Evolutionary conservation across 345 rosid species (phyloP), one percentile per base, ranked within the genome.

Genomic region (Murraya paniculata): DNA sequence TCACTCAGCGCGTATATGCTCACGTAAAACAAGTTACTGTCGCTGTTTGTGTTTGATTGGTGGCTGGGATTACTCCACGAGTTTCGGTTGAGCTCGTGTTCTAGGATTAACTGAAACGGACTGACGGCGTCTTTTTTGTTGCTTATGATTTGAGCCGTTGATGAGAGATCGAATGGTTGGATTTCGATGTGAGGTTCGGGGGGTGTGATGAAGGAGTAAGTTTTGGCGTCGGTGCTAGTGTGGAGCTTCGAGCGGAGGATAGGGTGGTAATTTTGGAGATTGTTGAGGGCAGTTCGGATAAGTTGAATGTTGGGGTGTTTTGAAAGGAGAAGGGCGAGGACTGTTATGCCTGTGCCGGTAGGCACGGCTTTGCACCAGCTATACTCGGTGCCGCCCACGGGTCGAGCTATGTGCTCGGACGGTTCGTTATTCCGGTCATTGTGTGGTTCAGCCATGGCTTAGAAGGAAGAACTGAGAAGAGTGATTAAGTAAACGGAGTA

Each of bases 351-450:
- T 21, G 97, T 95, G 64, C 99, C 99, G n/a, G 74, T 77, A 3
- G 90, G 87, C 13, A 93, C 91, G 6, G 97, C 96, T 82, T 81
- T 88, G 90, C 98, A 95, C 99, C 98, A 95, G 73, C 97, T 90
- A 78, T 84, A 84, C 83, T 95, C 97, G 48, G 94, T 90, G 55
- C 92, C 90, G 33, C 97, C 92, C 16, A 84, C 90, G 30, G 84
- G 85, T 60, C 98, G 88, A 65, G 81, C 48, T 28, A 18, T 75
- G 38, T 86, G 77, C 65, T 87, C 82, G 33, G 86, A 30, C 33
- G 72, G 3, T 50, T 62, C 71, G 60, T 83, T 55, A 74, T 61
- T 59, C 8, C 78, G 71, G 56, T 70, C 73, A 28, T 80, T 79
- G 76, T 78, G 81, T 48, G 60, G 61, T 30, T 70, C 13, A 19